Conservation (phyloP, 2,329 filamentous ascomycete species). For the Pseudogymnoascus sp. region DNA sequence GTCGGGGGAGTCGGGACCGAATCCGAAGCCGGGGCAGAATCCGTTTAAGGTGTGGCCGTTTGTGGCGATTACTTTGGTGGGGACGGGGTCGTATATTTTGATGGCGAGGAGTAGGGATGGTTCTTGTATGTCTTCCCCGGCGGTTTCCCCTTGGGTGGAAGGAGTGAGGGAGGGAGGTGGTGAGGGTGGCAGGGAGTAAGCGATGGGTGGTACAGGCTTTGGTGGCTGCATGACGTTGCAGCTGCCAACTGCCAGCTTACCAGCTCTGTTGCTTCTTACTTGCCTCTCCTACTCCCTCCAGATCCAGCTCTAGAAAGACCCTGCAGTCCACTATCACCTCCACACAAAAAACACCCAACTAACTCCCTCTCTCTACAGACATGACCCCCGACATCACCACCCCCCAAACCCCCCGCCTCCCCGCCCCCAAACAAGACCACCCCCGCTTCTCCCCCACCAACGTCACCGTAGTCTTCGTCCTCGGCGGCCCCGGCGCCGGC, state of each 20-base stretch:
- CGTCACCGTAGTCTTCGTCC: slow-evolving; percentile 91
- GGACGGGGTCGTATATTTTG: slow-evolving; percentile 40
- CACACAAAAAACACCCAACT: slow-evolving; percentile 10
- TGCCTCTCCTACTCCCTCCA: neutral
- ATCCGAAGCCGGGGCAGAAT: slow-evolving; percentile 23
- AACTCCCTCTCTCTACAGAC: slow-evolving; percentile 22
- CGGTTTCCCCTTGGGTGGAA: no score
- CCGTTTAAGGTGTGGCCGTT: slow-evolving; percentile 32
- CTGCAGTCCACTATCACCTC: neutral
- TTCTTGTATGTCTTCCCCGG: slow-evolving; percentile 10
- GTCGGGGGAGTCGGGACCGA: slow-evolving; percentile 23
- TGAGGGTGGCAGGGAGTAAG: neutral
- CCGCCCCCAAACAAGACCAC: slow-evolving; percentile 41
- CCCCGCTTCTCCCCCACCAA: slow-evolving; percentile 67
- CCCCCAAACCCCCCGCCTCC: slow-evolving; percentile 37
- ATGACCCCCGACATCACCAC: slow-evolving; percentile 35
- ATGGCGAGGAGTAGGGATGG: slow-evolving; percentile 41
- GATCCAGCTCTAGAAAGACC: neutral
- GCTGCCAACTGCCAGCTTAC: neutral
- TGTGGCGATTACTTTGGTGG: slow-evolving; percentile 35
- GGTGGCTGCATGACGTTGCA: neutral
- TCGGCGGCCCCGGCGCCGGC: slow-evolving; percentile 89
- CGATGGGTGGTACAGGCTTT: neutral
- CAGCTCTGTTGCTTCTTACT: neutral
- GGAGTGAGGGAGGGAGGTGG: neutral